Percentiles rank a stretch among this genome's conserved stretches.
These are phyloP conservation scores for Rhodotorula sp. DNA, from an alignment of 1,284 basidiomycete genomes.

Conservation along the genomic window DNA sequence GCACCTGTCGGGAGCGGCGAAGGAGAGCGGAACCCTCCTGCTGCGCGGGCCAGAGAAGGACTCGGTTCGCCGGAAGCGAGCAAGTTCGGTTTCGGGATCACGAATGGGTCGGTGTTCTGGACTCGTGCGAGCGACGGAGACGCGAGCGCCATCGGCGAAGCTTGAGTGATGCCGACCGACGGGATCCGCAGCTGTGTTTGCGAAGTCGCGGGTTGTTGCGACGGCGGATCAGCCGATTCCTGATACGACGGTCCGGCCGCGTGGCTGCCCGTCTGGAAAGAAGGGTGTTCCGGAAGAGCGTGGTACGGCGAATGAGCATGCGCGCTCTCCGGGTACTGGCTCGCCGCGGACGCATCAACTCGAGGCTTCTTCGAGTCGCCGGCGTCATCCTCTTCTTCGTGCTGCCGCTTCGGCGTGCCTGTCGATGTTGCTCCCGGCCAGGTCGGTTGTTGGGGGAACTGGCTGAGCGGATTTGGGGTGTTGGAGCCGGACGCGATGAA, in stretches of 20 bases:
- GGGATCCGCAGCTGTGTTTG: neutral
- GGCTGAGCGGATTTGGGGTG: too few relatives aligned
- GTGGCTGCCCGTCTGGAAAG: too few relatives aligned
- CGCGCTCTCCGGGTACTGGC: neutral
- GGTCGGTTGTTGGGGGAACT: too few relatives aligned
- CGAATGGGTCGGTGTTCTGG: slow-evolving; percentile 1
- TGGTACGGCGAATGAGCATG: too few relatives aligned
- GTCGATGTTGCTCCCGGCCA: too few relatives aligned
- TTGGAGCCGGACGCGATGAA: too few relatives aligned
- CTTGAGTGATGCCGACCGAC: neutral
- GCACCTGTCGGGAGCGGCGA: neutral
- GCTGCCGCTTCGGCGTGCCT: too few relatives aligned
- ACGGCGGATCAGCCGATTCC: too few relatives aligned
- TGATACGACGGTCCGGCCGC: too few relatives aligned
- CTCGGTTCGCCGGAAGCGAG: neutral
- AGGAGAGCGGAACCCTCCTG: neutral
- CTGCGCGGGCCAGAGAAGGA: neutral
- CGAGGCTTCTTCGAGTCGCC: too few relatives aligned
- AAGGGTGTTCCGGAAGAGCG: neutral
- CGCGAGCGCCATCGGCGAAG: neutral
- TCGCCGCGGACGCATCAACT: neutral
- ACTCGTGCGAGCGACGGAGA: slow-evolving; percentile 18
- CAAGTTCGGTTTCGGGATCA: neutral
- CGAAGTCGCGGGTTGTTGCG: neutral
- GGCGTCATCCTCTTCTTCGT: too few relatives aligned